Evolutionary conservation across 495 filamentous ascomycete genomes (phyloP).

Genomic region (Aspergillus taichungensis): DNA sequence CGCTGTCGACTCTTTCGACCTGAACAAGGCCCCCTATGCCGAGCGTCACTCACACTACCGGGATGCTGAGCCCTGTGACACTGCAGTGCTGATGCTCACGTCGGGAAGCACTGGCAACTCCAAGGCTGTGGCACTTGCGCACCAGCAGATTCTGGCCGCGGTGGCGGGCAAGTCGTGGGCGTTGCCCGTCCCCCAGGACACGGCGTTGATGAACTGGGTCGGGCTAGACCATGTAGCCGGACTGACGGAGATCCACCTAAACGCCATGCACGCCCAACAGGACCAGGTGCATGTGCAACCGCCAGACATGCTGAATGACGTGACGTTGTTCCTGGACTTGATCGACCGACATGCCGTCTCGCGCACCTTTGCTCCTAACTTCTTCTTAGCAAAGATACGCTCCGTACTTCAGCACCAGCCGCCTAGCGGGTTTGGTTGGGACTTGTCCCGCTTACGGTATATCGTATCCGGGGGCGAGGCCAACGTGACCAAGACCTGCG

Average conservation of each 20-base stretch:
- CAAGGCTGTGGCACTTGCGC: slow-evolving; percentile 43
- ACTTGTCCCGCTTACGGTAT: slow-evolving; percentile 20
- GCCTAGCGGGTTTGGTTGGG: neutral
- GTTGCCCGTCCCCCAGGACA: neutral
- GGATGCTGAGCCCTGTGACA: neutral
- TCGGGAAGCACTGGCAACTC: slow-evolving; percentile 44
- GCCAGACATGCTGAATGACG: slow-evolving; percentile 31
- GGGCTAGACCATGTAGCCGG: slow-evolving; percentile 47
- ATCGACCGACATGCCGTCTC: slow-evolving; percentile 34
- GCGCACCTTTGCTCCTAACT: slow-evolving; percentile 48
- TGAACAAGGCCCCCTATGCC: neutral
- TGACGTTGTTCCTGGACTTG: slow-evolving; percentile 30
- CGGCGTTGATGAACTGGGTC: slow-evolving; percentile 43
- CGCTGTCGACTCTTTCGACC: neutral
- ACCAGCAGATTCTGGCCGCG: slow-evolving; percentile 38
- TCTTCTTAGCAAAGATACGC: slow-evolving; percentile 32
- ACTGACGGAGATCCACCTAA: slow-evolving; percentile 42
- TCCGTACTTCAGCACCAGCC: too few relatives aligned
- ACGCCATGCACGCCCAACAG: slow-evolving; percentile 27
- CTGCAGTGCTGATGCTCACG: slow-evolving; percentile 40
- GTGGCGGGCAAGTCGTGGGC: slow-evolving; percentile 30
- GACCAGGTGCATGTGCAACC: slow-evolving; percentile 40
- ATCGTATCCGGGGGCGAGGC: slow-evolving; percentile 34
- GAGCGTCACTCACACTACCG: neutral
- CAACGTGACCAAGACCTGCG: slow-evolving; percentile 22